These are phyloP conservation scores for Licmophora abbreviata DNA, from an alignment of 108 stramenopile genomes.

Conservation along the genomic window DNA sequence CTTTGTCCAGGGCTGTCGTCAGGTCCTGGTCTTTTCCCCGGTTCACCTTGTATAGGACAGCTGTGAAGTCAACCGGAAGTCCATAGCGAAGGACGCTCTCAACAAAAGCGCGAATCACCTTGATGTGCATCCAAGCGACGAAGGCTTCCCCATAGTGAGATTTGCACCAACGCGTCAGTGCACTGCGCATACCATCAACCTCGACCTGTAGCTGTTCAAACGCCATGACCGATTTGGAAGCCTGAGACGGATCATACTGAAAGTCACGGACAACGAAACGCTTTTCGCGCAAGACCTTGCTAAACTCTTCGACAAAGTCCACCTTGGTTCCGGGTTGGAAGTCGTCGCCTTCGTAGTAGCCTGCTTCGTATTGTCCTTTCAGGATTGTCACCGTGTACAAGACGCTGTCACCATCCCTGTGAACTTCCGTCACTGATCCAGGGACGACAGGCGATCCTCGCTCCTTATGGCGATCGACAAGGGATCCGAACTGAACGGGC, in stretches of 20 bases:
- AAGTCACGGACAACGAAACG: slow-evolving; percentile 89
- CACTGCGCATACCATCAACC: slow-evolving; percentile 80
- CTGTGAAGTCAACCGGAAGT: slow-evolving; percentile 90
- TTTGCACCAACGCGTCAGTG: slow-evolving; percentile 93
- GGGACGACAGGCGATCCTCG: slow-evolving; percentile 93
- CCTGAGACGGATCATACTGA: slow-evolving; percentile 68
- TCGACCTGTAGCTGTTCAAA: slow-evolving; percentile 80
- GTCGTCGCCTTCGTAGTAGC: slow-evolving; percentile 84
- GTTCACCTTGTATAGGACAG: slow-evolving; percentile 82
- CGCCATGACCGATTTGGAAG: slow-evolving; percentile 70
- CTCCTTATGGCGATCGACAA: slow-evolving; percentile 67
- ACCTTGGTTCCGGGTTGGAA: slow-evolving; percentile 78
- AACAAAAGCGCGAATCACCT: slow-evolving; percentile 94
- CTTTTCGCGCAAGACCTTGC: slow-evolving; percentile 79
- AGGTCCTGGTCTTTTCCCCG: slow-evolving; percentile 65
- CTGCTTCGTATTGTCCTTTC: slow-evolving; percentile 86
- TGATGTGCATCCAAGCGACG: slow-evolving; percentile 97
- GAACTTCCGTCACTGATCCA: slow-evolving; percentile 68
- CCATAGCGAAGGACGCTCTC: slow-evolving; percentile 96
- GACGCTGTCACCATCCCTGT: slow-evolving; percentile 66
- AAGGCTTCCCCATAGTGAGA: slow-evolving; percentile 96
- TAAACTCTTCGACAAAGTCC: slow-evolving; percentile 84
- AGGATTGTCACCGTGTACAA: slow-evolving; percentile 91
- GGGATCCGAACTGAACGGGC: slow-evolving; percentile 57
- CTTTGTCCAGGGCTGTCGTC: slow-evolving; percentile 62